Evolutionary conservation across 2,329 filamentous ascomycete species (phyloP).

Genomic region (Ophiobolus disseminans): DNA sequence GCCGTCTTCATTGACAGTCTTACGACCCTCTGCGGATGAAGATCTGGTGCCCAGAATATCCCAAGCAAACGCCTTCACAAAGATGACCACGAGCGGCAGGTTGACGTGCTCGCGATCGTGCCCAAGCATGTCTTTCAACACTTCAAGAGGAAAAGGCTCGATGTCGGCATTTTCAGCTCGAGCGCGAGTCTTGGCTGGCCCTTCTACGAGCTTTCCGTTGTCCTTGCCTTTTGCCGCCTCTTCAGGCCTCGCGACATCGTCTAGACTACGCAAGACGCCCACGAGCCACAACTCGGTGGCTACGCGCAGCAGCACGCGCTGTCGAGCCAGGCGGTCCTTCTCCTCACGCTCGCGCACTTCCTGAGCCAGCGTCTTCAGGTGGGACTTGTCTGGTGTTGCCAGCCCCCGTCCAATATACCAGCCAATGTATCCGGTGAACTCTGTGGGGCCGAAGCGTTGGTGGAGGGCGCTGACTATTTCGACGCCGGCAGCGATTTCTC

Average conservation of each 20-base stretch:
- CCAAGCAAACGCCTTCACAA: slow-evolving; percentile 96
- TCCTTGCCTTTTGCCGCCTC: slow-evolving; percentile 69
- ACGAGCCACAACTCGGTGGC: slow-evolving; percentile 97
- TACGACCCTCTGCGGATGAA: slow-evolving; percentile 77
- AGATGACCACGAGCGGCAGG: slow-evolving; percentile 87
- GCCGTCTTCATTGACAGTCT: slow-evolving; percentile 82
- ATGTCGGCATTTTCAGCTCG: slow-evolving; percentile 70
- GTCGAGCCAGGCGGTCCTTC: slow-evolving; percentile 86
- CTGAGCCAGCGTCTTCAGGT: slow-evolving; percentile 76
- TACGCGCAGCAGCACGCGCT: slow-evolving; percentile 84
- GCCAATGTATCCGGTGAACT: slow-evolving; percentile 90
- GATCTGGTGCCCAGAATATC: slow-evolving; percentile 85
- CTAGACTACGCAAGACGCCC: slow-evolving; percentile 81
- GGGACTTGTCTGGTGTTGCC: slow-evolving; percentile 85
- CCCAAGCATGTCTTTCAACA: slow-evolving; percentile 94
- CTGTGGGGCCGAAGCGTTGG: slow-evolving; percentile 87
- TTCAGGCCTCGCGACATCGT: slow-evolving; percentile 70
- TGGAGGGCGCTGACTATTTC: slow-evolving; percentile 95
- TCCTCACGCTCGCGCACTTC: slow-evolving; percentile 94
- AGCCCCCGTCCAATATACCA: slow-evolving; percentile 93
- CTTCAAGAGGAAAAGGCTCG: slow-evolving; percentile 94
- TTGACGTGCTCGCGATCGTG: slow-evolving; percentile 94
- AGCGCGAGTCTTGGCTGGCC: slow-evolving; percentile 68
- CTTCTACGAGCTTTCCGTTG: slow-evolving; percentile 59
- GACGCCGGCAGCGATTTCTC: slow-evolving; percentile 89